These are phyloP conservation scores for Edaphochlamys debaryana DNA, from an alignment of 139 green algal species.

Conservation along the genomic window DNA sequence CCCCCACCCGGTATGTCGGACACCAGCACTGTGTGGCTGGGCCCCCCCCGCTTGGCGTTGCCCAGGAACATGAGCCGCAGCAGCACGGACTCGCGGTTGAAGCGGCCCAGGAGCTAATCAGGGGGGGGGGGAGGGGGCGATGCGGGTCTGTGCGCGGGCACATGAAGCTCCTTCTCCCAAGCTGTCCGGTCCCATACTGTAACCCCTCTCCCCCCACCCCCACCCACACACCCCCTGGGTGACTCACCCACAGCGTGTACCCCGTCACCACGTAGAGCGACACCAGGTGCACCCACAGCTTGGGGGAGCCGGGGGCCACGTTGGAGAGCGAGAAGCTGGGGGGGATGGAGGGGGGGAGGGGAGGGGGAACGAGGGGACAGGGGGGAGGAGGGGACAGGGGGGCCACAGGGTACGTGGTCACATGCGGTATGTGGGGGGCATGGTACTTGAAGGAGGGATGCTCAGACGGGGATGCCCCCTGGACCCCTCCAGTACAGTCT, in stretches of 20 bases:
- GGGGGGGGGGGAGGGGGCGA: not conserved
- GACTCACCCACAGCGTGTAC: constrained; percentile 56
- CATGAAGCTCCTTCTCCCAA: no score
- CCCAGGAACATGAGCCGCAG: constrained; percentile 75
- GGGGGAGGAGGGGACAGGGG: no score
- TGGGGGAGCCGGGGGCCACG: constrained; percentile 28
- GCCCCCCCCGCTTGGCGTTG: constrained; percentile 45
- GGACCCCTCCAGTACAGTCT: no score
- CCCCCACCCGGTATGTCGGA: constrained; percentile 55
- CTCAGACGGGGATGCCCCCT: no score
- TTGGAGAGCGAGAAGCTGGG: constrained; percentile 65
- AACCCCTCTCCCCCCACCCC: no score
- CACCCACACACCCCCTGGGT: no score
- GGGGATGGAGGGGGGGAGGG: no score
- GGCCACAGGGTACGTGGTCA: no score
- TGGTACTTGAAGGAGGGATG: no score
- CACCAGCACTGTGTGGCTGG: constrained; percentile 57
- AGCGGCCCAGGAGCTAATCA: constrained; percentile 63
- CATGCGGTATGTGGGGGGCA: no score
- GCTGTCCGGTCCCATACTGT: no score
- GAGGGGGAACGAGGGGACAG: no score
- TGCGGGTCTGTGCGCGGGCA: not conserved
- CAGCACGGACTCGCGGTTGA: constrained; percentile 69
- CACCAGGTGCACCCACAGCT: constrained; percentile 73
- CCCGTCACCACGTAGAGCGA: constrained; percentile 64